Percentiles rank a stretch among this genome's conserved stretches.
phyloP scores from a whole-genome alignment of 805 yeast genomes.

The Metschnikowia anglica region DNA sequence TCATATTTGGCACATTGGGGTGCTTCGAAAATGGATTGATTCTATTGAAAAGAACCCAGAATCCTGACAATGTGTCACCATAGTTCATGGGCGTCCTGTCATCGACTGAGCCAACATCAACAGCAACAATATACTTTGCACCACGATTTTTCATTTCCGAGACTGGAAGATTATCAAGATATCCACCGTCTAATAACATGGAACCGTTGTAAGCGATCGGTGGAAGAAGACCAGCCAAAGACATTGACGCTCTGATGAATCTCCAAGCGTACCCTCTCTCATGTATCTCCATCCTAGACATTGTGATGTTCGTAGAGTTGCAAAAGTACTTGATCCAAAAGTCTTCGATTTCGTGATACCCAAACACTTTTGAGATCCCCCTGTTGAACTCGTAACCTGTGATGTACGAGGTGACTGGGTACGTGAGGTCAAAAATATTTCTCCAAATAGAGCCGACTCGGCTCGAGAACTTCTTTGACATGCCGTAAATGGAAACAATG shows the following conservation, averaged over 20 bases:
- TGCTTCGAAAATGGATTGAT: slow-evolving; percentile 86
- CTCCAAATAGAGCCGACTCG: slow-evolving; percentile 87
- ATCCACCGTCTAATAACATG: slow-evolving; percentile 95
- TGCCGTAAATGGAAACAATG: slow-evolving; percentile 84
- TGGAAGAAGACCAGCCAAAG: slow-evolving; percentile 90
- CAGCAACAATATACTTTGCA: slow-evolving; percentile 83
- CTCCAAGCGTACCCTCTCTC: slow-evolving; percentile 94
- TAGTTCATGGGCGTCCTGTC: slow-evolving; percentile 86
- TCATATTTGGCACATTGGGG: slow-evolving; percentile 90
- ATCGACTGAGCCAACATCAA: slow-evolving; percentile 94
- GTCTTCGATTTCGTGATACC: slow-evolving; percentile 89
- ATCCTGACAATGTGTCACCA: slow-evolving; percentile 90
- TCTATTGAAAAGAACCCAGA: slow-evolving; percentile 84
- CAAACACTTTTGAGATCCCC: slow-evolving; percentile 96
- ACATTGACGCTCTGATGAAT: slow-evolving; percentile 93
- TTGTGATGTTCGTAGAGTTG: slow-evolving; percentile 92
- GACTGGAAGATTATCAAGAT: slow-evolving; percentile 90
- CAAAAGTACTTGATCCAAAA: slow-evolving; percentile 90
- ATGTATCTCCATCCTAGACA: slow-evolving; percentile 93
- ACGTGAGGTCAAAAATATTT: slow-evolving; percentile 76
- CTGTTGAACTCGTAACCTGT: slow-evolving; percentile 97
- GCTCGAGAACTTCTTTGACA: slow-evolving; percentile 82
- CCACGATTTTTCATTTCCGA: slow-evolving; percentile 88
- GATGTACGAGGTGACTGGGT: slow-evolving; percentile 91
- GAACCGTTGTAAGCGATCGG: slow-evolving; percentile 85